phyloP scores from a whole-genome alignment of 495 filamentous ascomycete genomes.

The Aspergillus cristatus region DNA sequence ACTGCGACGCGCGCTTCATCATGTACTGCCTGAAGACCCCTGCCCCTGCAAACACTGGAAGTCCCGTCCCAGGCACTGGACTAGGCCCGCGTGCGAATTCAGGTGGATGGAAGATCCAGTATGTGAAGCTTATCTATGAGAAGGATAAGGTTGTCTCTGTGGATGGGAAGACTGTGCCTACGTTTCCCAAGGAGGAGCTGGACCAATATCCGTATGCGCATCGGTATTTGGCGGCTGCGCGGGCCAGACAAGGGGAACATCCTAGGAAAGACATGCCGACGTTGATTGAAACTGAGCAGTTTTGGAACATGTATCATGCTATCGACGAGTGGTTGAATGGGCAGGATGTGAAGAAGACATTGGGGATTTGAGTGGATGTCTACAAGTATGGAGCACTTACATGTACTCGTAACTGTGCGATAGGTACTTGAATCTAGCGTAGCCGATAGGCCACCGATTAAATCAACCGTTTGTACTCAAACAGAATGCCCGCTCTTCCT shows the following conservation, averaged over 20 bases:
- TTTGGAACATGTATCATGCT: constrained; percentile 4
- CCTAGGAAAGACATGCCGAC: constrained; percentile 1
- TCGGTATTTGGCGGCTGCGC: constrained; percentile 9
- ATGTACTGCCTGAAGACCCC: constrained; percentile 14
- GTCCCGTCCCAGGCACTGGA: no score
- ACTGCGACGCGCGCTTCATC: constrained; percentile 19
- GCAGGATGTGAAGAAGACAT: constrained; percentile 1
- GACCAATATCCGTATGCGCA: constrained; percentile 11
- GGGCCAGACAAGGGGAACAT: neutral
- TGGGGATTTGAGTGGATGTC: no score
- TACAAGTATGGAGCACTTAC: no score
- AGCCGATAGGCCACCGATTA: no score
- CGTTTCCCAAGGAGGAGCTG: constrained; percentile 8
- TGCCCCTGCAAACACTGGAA: neutral
- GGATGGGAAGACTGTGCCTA: constrained; percentile 13
- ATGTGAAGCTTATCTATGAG: constrained; percentile 19
- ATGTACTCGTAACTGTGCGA: no score
- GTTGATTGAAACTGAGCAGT: constrained; percentile 1
- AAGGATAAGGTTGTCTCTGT: constrained; percentile 16
- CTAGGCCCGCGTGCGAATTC: no score
- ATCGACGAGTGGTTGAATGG: constrained; percentile 3
- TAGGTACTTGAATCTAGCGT: no score
- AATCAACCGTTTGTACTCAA: no score
- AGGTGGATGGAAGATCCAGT: constrained; percentile 13
- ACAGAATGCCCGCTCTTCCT: no score